These are phyloP conservation scores for Zoysia pacifica DNA, from an alignment of 176 grass and related monocot species.

Conservation along the genomic window DNA sequence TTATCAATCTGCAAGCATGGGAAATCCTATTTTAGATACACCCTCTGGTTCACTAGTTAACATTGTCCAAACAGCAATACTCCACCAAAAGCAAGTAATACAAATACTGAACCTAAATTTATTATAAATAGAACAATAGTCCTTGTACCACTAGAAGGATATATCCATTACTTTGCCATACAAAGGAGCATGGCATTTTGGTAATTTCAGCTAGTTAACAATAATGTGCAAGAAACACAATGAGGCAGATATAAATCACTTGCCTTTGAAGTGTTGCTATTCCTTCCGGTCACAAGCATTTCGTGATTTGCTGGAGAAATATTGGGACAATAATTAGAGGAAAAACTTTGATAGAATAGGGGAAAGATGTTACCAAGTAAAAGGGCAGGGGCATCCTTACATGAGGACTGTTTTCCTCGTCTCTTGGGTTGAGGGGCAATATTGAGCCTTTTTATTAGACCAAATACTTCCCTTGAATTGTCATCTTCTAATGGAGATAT, in stretches of 20 bases:
- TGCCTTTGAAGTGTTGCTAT: slow-evolving; percentile 75
- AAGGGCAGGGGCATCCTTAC: slow-evolving; percentile 41
- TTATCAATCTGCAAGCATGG: neutral
- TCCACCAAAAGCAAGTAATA: neutral
- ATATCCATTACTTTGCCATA: slow-evolving; percentile 17
- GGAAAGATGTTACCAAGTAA: slow-evolving; percentile 13
- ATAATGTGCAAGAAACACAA: neutral
- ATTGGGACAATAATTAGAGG: slow-evolving; percentile 22
- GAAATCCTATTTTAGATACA: neutral
- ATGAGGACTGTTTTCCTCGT: slow-evolving; percentile 60
- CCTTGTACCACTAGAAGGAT: neutral
- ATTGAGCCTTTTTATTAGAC: slow-evolving; percentile 97
- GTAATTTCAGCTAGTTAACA: slow-evolving; percentile 4
- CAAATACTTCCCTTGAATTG: slow-evolving; percentile 85
- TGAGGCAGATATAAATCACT: neutral
- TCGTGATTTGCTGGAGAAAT: slow-evolving; percentile 67
- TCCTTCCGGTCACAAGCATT: slow-evolving; percentile 56
- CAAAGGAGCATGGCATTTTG: neutral
- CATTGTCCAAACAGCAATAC: neutral
- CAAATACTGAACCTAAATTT: slow-evolving; percentile 1
- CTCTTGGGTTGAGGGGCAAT: slow-evolving; percentile 75
- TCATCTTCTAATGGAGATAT: slow-evolving; percentile 73
- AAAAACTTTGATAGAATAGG: neutral
- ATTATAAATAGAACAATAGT: neutral
- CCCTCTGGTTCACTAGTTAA: neutral